These are phyloP conservation scores for Arabis alpina DNA, from an alignment of 345 rosid genomes.

Conservation along the genomic window DNA sequence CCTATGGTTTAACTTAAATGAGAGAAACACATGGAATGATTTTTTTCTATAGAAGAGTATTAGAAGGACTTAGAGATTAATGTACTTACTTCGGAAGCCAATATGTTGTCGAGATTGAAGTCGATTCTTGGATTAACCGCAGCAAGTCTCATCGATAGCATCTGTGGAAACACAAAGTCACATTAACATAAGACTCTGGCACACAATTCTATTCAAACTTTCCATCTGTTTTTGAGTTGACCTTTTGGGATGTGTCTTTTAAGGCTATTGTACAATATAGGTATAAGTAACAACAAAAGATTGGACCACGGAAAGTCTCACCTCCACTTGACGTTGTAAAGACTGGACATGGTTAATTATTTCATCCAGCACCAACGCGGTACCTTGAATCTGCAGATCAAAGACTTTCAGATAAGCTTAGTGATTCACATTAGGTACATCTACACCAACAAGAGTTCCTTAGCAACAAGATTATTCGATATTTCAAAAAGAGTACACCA, in stretches of 20 bases:
- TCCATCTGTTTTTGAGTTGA: conserved; percentile 29
- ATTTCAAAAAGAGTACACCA: conserved; percentile 16
- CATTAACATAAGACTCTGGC: conserved; percentile 22
- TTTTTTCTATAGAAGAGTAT: background rate
- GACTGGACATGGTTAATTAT: conserved; percentile 95
- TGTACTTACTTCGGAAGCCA: conserved; percentile 82
- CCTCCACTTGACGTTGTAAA: conserved; percentile 98
- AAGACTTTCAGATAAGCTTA: conserved; percentile 32
- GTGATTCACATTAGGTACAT: background rate
- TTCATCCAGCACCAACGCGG: conserved; percentile 92
- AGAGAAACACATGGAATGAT: conserved; percentile 23
- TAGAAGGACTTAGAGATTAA: conserved; percentile 16
- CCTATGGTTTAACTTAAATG: conserved; percentile 21
- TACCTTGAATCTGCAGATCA: conserved; percentile 84
- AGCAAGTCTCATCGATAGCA: conserved; percentile 96
- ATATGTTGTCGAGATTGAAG: conserved; percentile 68
- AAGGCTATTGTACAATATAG: conserved; percentile 31
- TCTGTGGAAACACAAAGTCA: conserved; percentile 55
- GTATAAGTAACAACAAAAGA: conserved; percentile 11
- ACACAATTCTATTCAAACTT: conserved; percentile 6
- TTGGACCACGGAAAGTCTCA: conserved; percentile 48
- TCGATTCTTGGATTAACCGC: conserved; percentile 81
- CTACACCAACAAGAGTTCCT: conserved; percentile 2
- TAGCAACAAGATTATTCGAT: background rate
- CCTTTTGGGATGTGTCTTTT: conserved; percentile 25